Conservation (phyloP, 306 rosid species). For the Vachellia pachyceras region DNA sequence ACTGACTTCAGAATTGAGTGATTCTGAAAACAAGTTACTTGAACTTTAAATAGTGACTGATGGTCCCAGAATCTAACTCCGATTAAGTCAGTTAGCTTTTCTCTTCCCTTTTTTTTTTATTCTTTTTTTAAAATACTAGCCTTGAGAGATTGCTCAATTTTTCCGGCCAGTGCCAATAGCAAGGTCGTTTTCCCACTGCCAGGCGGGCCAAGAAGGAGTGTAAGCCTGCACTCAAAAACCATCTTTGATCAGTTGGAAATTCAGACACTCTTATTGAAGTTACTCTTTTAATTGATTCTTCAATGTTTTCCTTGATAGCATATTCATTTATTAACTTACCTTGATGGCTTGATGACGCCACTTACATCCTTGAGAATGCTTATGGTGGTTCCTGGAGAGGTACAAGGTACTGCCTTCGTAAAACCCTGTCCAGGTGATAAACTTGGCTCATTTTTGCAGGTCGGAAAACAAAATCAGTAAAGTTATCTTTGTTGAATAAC, state of each 20-base stretch:
- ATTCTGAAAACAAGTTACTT: conserved; percentile 9
- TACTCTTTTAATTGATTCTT: background rate
- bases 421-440: conserved; percentile 48
- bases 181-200: conserved; percentile 65
- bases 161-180: conserved; percentile 61
- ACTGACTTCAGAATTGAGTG: conserved; percentile 20
- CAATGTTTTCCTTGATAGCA: conserved; percentile 8
- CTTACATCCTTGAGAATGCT: conserved; percentile 62
- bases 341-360: conserved; percentile 63
- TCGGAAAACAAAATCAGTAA: background rate
- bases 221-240: conserved; percentile 60
- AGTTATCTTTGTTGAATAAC: background rate
- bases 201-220: conserved; percentile 69
- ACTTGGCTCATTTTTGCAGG: conserved; percentile 35
- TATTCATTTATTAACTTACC: conserved; percentile 49
- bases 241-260: conserved; percentile 36
- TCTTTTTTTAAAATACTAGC: conserved; percentile 39
- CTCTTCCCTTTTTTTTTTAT: background rate
- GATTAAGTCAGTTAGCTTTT: conserved; percentile 10
- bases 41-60: conserved; percentile 14
- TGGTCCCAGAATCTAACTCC: conserved; percentile 3
- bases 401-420: conserved; percentile 50
- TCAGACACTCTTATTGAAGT: conserved; percentile 19
- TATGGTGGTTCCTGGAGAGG: conserved; percentile 48
- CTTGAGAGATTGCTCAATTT: conserved; percentile 57